phyloP scores from a whole-genome alignment of 129 eudicot species.

The Helianthus tuberosus region DNA sequence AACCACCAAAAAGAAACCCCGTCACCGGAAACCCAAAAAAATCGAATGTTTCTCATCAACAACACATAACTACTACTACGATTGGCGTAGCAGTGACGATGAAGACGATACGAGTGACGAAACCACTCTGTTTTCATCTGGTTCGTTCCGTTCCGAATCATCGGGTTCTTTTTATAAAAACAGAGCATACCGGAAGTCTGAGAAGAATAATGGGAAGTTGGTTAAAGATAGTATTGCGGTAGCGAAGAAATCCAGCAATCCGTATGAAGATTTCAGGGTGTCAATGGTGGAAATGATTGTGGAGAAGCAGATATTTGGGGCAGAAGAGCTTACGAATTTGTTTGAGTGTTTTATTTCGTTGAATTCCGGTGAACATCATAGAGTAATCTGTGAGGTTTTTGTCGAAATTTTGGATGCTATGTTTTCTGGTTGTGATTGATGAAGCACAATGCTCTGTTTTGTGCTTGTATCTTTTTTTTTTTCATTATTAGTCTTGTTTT shows the following conservation, averaged over 20 bases:
- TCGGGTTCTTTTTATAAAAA: slow-evolving; percentile 38
- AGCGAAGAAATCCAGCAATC: slow-evolving; percentile 52
- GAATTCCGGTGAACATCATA: slow-evolving; percentile 45
- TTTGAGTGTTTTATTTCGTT: slow-evolving; percentile 47
- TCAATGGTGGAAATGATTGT: slow-evolving; percentile 77
- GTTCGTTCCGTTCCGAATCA: slow-evolving; percentile 51
- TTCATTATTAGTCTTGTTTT: not conserved
- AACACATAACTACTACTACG: slow-evolving; percentile 40
- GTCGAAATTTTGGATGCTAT: slow-evolving; percentile 50
- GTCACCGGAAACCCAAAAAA: slow-evolving; percentile 24
- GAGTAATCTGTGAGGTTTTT: slow-evolving; percentile 50
- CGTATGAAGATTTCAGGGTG: slow-evolving; percentile 53
- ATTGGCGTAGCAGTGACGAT: slow-evolving; percentile 50
- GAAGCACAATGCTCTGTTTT: slow-evolving; percentile 25
- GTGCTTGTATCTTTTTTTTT: not conserved
- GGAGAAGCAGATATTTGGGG: slow-evolving; percentile 51
- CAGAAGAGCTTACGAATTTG: slow-evolving; percentile 41
- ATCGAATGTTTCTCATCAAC: slow-evolving; percentile 15
- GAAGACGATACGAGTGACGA: slow-evolving; percentile 35
- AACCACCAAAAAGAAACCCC: slow-evolving; percentile 17
- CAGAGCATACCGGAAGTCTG: slow-evolving; percentile 16
- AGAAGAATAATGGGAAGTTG: slow-evolving; percentile 25
- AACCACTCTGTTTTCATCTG: slow-evolving; percentile 53
- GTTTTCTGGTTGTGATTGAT: slow-evolving; percentile 16
- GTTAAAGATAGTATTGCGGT: slow-evolving; percentile 51